Conservation (phyloP, 192 early-diverging fungal species). For the Umbelopsis sp. region DNA sequence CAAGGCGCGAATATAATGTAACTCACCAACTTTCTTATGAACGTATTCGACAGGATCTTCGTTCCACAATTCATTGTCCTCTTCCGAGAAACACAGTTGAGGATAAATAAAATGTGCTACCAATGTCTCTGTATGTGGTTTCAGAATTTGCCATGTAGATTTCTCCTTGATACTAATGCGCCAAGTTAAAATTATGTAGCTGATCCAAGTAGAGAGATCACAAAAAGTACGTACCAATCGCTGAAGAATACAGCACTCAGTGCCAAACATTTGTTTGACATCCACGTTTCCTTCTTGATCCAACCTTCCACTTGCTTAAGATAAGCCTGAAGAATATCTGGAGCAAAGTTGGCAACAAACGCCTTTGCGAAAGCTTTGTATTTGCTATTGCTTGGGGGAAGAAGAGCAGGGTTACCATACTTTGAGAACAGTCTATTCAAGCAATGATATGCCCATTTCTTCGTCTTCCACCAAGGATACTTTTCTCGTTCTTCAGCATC, state of each 20-base stretch:
- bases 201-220: not conserved
- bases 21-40: constrained; percentile 65
- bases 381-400: constrained; percentile 51
- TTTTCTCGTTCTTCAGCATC: constrained; percentile 76
- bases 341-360: constrained; percentile 90
- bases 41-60: constrained; percentile 95
- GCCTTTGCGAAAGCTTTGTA: constrained; percentile 73
- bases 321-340: constrained; percentile 86
- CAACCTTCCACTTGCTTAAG: constrained; percentile 80
- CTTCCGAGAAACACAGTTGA: constrained; percentile 83
- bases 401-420: constrained; percentile 72
- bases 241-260: constrained; percentile 76
- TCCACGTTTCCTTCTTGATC: constrained; percentile 71
- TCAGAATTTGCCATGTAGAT: constrained; percentile 88
- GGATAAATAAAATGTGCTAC: constrained; percentile 93
- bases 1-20: not conserved
- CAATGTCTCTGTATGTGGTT: constrained; percentile 80
- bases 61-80: constrained; percentile 89
- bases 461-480: constrained; percentile 89
- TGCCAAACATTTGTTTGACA: constrained; percentile 72
- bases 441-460: constrained; percentile 92
- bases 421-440: constrained; percentile 81
- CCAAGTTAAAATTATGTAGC: constrained; percentile 2
- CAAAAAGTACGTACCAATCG: constrained; percentile 56
- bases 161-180: constrained; percentile 77